Evolutionary conservation across 2,329 filamentous ascomycete species (phyloP), one percentile per base, ranked within the genome.

Genomic region (Talaromyces pinophilus): DNA sequence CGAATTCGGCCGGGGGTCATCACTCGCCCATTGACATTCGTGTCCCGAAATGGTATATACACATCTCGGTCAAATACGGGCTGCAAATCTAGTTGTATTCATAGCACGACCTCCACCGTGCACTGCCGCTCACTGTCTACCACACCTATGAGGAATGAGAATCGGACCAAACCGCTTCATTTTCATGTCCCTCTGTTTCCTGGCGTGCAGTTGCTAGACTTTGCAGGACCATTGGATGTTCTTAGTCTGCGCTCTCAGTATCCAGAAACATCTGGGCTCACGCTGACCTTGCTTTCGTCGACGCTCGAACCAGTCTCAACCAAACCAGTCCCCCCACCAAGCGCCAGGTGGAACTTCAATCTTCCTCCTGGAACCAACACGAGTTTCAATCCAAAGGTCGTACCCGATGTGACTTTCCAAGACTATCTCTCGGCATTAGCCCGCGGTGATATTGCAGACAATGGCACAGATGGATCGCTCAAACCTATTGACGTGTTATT

Each of bases 401-500:
- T 63, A 30, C 61, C 61, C 19, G 61, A 63, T 57, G 48, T 63
- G 22, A 63, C 61, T 30, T 63, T 63, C 48, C 52, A 54, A 63
- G 61, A 63, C 33, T 63, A 63, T 28, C 61, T 63, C 35, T 63
- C 40, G 25, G 61, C 61, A 42, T 19, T 55, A 4, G 40, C 22
- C 25, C 38, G 22, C 8, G 48, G 48, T 28, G 5, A 54, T 19
- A 63, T 55, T 57, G 33, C 61, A 35, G 61, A 63, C 25, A 25
- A 63, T 54, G 48, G 52, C n/a, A 13, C n/a, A 10, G 46, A 50
- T 40, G 61, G 46, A 46, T 30, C 33, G 2, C 28, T 54, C 40
- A 63, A 63, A 38, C 61, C 61, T 42, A 63, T 63, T 46, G 61
- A 63, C 22, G 61, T 63, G 10, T 33, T 63, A 54, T 54, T 63